Base-by-base conservation (phyloP, 2,329 filamentous ascomycete species). In the Pseudogymnoascus sp. region DNA sequence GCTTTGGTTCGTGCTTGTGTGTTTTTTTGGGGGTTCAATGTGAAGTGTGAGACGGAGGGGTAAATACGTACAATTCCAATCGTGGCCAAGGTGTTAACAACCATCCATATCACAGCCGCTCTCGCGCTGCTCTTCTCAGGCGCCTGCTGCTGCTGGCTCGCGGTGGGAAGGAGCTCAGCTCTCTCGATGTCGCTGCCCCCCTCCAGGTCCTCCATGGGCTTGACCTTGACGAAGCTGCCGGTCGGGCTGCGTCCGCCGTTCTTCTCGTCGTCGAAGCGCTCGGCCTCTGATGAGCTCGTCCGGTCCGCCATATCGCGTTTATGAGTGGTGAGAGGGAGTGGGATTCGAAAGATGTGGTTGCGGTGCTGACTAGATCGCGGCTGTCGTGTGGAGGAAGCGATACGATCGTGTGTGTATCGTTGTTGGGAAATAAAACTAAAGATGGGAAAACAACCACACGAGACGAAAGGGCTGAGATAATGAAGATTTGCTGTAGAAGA, bases 1-100 rank as follows among this genome's bases (percentile, higher is more conserved):
- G 61, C 14, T 31, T 19, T 25, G n/a, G n/a, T n/a, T n/a, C n/a
- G n/a, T n/a, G n/a, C n/a, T n/a, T n/a, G n/a, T n/a, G n/a, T n/a
- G 23, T 25, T 25, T 25, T 25, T 28, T 28, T 28, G 28, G 28
- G 28, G 28, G 28, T 7, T 28, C 28, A 28, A 28, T 28, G 28
- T 7, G 28, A 14, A 51, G 31, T 7, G 16, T 64, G 57, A 23
- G 21, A 64, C 16, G 43, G 60, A 51, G 43, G 14, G 19, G 37
- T 62, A 23, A 48, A n/a, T 16, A 74, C 80, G 71, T 77, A 86
- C 85, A 71, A 88, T 87, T 57, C 83, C 82, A 64, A 87, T 82
- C 0, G 85, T 87, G 2, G 85, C 84, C 67, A 87, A 66, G 14
- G 83, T 87, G 71, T 88, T 88, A 70, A 87, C 77, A 43, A 76